Conservation (phyloP, 108 stramenopile species). For the Schizochytrium sp. region DNA sequence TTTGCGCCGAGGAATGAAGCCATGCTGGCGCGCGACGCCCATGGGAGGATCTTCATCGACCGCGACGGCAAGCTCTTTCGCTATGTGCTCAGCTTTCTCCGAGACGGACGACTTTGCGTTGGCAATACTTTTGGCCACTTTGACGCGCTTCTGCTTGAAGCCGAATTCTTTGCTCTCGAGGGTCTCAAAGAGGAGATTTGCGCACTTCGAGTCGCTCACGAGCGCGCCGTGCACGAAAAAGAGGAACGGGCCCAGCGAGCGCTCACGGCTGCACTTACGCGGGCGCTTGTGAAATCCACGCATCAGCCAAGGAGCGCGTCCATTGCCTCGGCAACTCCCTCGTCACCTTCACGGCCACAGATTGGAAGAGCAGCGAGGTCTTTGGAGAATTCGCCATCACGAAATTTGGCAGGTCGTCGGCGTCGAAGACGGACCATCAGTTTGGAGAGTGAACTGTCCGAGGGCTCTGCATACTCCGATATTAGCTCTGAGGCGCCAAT, state of each 20-base stretch:
- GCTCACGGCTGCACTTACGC: neutral
- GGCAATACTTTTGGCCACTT: neutral
- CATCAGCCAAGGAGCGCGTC: too few relatives aligned
- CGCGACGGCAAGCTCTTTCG: conserved; percentile 12
- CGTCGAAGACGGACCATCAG: neutral
- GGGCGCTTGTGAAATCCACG: neutral
- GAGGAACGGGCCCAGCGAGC: neutral
- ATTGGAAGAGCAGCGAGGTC: too few relatives aligned
- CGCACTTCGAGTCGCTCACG: neutral
- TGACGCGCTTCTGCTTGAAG: neutral
- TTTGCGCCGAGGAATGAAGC: neutral
- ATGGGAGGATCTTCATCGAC: neutral
- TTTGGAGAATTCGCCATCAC: neutral
- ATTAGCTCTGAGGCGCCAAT: neutral
- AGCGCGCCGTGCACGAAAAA: neutral
- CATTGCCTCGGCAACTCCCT: too few relatives aligned
- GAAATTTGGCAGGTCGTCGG: neutral
- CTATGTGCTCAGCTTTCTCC: neutral
- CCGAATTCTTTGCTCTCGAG: conserved; percentile 11
- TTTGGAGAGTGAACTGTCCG: neutral
- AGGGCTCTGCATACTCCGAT: neutral
- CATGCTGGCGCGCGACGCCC: neutral
- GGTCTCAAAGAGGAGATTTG: neutral
- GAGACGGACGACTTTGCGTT: neutral
- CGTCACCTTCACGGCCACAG: too few relatives aligned